These are phyloP conservation scores for Rhizodiscina lignyota DNA, from an alignment of 495 filamentous ascomycete species.

Conservation along the genomic window DNA sequence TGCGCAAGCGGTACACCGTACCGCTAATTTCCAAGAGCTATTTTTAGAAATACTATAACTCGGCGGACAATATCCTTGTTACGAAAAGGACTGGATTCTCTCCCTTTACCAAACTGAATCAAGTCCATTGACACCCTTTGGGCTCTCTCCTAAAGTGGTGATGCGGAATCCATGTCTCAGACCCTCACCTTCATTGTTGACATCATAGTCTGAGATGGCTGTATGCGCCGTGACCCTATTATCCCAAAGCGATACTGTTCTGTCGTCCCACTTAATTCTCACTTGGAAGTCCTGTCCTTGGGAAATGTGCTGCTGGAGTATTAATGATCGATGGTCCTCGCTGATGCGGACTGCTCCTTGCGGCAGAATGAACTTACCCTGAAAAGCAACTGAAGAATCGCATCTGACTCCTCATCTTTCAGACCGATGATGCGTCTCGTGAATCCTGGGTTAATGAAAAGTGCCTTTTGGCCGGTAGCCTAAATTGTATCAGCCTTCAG, in stretches of 20 bases:
- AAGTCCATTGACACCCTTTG: conserved; percentile 27
- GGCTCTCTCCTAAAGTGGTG: conserved; percentile 28
- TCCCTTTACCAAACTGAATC: conserved; percentile 14
- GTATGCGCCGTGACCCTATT: conserved; percentile 29
- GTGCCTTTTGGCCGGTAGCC: conserved; percentile 4
- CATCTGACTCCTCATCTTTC: conserved; percentile 10
- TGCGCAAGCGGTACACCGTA: too few species aligned
- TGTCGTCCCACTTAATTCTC: conserved; percentile 8
- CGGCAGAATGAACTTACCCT: conserved; percentile 5
- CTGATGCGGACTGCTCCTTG: too few species aligned
- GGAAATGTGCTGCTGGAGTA: conserved; percentile 6
- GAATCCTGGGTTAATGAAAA: conserved; percentile 11
- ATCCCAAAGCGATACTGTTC: conserved; percentile 10
- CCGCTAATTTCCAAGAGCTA: too few species aligned
- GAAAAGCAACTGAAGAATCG: conserved; percentile 9
- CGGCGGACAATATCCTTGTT: too few species aligned
- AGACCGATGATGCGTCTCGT: conserved; percentile 8
- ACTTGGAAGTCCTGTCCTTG: conserved; percentile 10
- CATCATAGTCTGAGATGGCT: conserved; percentile 36
- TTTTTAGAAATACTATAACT: too few species aligned
- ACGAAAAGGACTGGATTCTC: too few species aligned
- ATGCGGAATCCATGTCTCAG: conserved; percentile 28
- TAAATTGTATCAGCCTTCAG: neutral
- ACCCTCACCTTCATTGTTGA: conserved; percentile 27
- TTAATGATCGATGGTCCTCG: too few species aligned